Base-by-base conservation (phyloP, 225 moss, liverwort and hornwort genomes). In the Physcomitrium patens region DNA sequence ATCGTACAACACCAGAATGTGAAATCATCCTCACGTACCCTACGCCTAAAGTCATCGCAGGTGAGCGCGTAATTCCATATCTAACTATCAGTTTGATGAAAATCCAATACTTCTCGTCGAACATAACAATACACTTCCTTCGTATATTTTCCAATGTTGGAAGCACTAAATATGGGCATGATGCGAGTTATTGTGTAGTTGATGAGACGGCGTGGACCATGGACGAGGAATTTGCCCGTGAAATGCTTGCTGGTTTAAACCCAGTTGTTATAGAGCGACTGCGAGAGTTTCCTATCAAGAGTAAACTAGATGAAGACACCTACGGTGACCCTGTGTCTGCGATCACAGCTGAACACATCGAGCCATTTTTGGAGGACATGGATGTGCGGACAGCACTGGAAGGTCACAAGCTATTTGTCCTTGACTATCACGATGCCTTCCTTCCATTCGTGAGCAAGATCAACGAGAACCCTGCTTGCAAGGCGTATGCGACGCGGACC, bases 201-300 rank as follows among this genome's bases (percentile, higher is more conserved):
- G 88, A 93, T 65, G 86, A 86, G 79, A 80, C 79, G 61, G 89
- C 93, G 12, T 93, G 89, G 91, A 82, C 78, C 7, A 82, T 83
- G 23, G 91, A 94, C 60, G 88, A 88, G 47, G 93, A 91, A 64
- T 94, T 91, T 31, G 89, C 82, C n/a, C 91, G 91, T 50, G 87
- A 94, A 72, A 85, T 85, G 84, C 72, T 94, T 14, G 86, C 93
- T 42, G 93, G 93, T 24, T 71, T 89, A 31, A 88, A 94, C 42
- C 93, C 93, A 1, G 79, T 82, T 9, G 80, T 81, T 5, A 85
- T 93, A 27, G 76, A 86, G 60, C 79, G 72, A 22, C 65, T 93
- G 12, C 67, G 79, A 15, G 80, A 89, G 24, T 91, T 93, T 61
- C 93, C 91, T 5, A 85, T 89, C 20, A 61, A 44, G 47, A 91